Conservation (phyloP, 148 eudicot species). For the Diospyros lotus region DNA sequence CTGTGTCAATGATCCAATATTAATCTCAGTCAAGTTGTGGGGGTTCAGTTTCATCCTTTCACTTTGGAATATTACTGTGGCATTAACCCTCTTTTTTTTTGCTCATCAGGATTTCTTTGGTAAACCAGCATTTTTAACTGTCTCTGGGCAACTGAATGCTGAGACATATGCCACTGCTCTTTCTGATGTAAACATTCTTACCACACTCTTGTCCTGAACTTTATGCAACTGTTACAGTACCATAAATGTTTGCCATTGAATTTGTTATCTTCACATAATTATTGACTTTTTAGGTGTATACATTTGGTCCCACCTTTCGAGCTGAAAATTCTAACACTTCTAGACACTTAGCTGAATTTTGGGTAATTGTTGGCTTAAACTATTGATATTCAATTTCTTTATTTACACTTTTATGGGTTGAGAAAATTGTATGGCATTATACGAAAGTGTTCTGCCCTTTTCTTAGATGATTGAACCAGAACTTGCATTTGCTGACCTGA, state of each 20-base stretch:
- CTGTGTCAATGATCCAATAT: neutral
- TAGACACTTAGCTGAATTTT: conserved; percentile 97
- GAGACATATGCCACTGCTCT: conserved; percentile 99
- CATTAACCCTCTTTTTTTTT: neutral
- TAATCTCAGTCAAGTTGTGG: neutral
- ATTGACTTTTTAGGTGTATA: conserved; percentile 68
- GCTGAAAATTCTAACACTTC: conserved; percentile 98
- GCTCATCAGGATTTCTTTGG: conserved; percentile 89
- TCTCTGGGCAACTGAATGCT: conserved; percentile 98
- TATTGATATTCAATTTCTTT: neutral
- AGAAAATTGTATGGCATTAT: neutral
- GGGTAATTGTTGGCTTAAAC: conserved; percentile 46
- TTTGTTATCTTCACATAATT: neutral
- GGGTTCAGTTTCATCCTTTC: neutral
- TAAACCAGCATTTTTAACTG: conserved; percentile 94
- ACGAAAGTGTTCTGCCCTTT: conserved; percentile 11
- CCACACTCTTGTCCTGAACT: conserved; percentile 4
- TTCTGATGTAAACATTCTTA: conserved; percentile 61
- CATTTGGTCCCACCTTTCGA: conserved; percentile 98
- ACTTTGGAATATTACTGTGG: neutral
- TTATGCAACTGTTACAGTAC: neutral
- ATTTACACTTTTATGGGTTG: neutral
- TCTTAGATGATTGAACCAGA: conserved; percentile 97
- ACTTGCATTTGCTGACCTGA: conserved; percentile 94
- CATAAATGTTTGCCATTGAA: neutral